Conservation (phyloP, 2,329 filamentous ascomycete species). For the Penicillium sp. region DNA sequence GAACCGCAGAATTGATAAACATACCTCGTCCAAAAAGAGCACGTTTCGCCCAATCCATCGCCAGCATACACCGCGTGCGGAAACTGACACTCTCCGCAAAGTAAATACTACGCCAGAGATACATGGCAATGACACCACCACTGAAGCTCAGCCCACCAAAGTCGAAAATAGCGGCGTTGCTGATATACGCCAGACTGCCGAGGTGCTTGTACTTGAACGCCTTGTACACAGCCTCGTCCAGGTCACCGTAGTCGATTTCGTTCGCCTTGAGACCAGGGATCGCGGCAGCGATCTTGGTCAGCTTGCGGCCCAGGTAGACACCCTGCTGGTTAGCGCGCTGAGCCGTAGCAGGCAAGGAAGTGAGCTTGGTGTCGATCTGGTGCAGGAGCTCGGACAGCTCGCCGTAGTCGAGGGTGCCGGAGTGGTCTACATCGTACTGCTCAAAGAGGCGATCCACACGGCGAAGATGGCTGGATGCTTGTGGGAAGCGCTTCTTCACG, state of each 20-base stretch:
- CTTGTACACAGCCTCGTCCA: constrained; percentile 90
- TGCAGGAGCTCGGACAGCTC: constrained; percentile 85
- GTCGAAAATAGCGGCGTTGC: constrained; percentile 95
- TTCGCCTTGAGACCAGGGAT: constrained; percentile 76
- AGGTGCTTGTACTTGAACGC: constrained; percentile 94
- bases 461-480: constrained; percentile 81
- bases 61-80: constrained; percentile 80
- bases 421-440: constrained; percentile 90
- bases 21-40: constrained; percentile 92
- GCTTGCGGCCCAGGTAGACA: constrained; percentile 85
- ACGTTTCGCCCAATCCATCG: constrained; percentile 99
- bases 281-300: constrained; percentile 84
- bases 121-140: constrained; percentile 88
- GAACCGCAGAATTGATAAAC: constrained; percentile 33
- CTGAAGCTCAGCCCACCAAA: constrained; percentile 74
- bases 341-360: constrained; percentile 89
- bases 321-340: constrained; percentile 97
- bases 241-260: constrained; percentile 80
- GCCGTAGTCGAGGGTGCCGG: constrained; percentile 88
- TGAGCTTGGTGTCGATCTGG: constrained; percentile 94
- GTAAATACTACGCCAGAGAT: constrained; percentile 94
- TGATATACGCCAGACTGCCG: constrained; percentile 89
- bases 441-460: constrained; percentile 89
- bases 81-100: constrained; percentile 97
- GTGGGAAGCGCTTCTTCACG: constrained; percentile 87